A percentile compares a stretch with the other conserved stretches of the same genome.
Evolutionary conservation across 441 rosid genomes (phyloP).

Genomic region (Euphorbia corollata): DNA sequence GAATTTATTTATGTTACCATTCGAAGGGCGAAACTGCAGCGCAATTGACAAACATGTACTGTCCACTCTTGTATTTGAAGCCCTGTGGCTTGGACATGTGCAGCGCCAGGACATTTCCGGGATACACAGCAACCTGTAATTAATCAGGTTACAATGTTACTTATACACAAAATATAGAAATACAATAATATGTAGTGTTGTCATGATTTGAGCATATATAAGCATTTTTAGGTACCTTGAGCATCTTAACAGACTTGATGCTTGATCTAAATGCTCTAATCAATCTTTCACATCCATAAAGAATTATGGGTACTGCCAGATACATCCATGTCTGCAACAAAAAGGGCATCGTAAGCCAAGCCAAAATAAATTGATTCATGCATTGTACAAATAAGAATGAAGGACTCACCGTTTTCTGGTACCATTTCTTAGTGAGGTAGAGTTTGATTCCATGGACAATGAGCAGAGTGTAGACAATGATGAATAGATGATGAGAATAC

Average conservation of each 20-base stretch:
- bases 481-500: constrained; percentile 82
- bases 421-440: constrained; percentile 68
- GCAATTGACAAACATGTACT: constrained; percentile 90
- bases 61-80: constrained; percentile 85
- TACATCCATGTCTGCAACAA: constrained; percentile 90
- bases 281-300: constrained; percentile 66
- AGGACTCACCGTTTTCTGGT: constrained; percentile 58
- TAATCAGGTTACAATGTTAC: neutral
- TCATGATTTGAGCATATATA: neutral
- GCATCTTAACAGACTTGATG: constrained; percentile 65
- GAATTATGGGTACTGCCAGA: constrained; percentile 60
- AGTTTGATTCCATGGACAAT: constrained; percentile 66
- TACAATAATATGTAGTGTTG: no score
- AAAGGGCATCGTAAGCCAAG: neutral
- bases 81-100: constrained; percentile 89
- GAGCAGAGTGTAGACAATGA: constrained; percentile 69
- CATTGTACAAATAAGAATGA: neutral
- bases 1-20: constrained; percentile 31
- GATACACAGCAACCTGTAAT: constrained; percentile 69
- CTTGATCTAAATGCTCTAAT: constrained; percentile 76
- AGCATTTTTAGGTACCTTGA: constrained; percentile 41
- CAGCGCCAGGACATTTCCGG: constrained; percentile 73
- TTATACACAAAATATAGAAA: no score
- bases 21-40: constrained; percentile 76
- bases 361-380: neutral